phyloP scores from a whole-genome alignment of 1,139 yeast species.

The Yamadazyma epiphylla region DNA sequence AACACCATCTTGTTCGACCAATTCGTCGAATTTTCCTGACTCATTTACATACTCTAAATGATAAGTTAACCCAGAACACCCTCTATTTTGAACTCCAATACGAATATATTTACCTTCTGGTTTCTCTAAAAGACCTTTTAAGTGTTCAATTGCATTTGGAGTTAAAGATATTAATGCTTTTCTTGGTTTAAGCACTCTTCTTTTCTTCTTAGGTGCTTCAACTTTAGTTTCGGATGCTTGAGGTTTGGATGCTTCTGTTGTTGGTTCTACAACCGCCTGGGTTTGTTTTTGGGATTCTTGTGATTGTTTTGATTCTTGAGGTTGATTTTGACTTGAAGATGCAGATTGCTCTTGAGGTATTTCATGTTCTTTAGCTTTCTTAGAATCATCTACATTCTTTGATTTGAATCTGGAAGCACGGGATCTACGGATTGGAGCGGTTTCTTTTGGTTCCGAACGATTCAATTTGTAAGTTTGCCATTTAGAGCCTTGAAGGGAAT shows the following conservation, averaged over 20 bases:
- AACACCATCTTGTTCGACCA: constrained; percentile 89
- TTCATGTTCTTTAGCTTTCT: constrained; percentile 4
- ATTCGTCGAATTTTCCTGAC: constrained; percentile 93
- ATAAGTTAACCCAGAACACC: constrained; percentile 93
- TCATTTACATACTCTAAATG: constrained; percentile 83
- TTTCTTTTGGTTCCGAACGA: constrained; percentile 8
- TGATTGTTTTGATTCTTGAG: constrained; percentile 2
- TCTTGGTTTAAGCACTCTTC: constrained; percentile 70
- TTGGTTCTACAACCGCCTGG: constrained; percentile 4
- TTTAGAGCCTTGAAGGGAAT: constrained; percentile 13
- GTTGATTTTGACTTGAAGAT: not conserved
- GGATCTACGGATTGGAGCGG: constrained; percentile 29
- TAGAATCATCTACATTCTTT: constrained; percentile 10
- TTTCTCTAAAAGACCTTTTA: constrained; percentile 61
- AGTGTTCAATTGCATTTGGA: constrained; percentile 68
- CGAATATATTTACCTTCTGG: constrained; percentile 89
- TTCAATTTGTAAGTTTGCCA: constrained; percentile 21
- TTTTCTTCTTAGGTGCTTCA: constrained; percentile 34
- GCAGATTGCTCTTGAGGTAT: constrained; percentile 3
- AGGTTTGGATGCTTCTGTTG: constrained; percentile 3
- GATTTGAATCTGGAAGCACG: constrained; percentile 34
- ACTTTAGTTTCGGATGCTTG: constrained; percentile 6
- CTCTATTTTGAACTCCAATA: constrained; percentile 92
- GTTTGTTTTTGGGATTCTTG: constrained; percentile 1
- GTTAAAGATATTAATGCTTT: constrained; percentile 85